These are phyloP conservation scores for Ascocoryne sarcoides DNA, from an alignment of 2,329 filamentous ascomycete genomes.

Conservation along the genomic window DNA sequence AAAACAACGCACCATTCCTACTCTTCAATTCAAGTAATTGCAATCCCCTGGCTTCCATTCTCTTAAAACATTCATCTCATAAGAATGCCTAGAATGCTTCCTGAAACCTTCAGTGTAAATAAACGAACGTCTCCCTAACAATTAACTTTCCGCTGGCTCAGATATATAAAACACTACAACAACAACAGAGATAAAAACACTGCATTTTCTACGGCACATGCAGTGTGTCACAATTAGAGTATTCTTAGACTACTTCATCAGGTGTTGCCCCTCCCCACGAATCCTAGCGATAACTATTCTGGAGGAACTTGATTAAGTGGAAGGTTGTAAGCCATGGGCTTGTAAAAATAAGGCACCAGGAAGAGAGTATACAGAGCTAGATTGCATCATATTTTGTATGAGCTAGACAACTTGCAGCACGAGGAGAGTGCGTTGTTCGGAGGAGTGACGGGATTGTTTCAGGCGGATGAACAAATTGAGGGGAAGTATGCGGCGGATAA, in stretches of 20 bases:
- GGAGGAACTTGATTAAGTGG: background rate
- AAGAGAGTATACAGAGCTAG: background rate
- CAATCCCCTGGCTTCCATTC: background rate
- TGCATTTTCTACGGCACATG: background rate
- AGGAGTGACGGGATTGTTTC: background rate
- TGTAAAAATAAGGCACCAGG: background rate
- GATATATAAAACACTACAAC: slow-evolving; percentile 67
- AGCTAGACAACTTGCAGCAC: background rate
- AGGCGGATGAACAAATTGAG: background rate
- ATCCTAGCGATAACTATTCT: background rate
- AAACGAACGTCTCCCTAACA: slow-evolving; percentile 69
- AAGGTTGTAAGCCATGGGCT: background rate
- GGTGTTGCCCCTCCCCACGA: background rate
- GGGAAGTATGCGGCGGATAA: background rate
- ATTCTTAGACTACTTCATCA: slow-evolving; percentile 68
- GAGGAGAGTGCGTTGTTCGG: background rate
- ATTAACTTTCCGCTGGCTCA: slow-evolving; percentile 62
- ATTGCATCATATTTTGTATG: background rate
- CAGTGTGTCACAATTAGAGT: slow-evolving; percentile 75
- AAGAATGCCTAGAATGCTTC: slow-evolving; percentile 23
- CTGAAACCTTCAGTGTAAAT: slow-evolving; percentile 54
- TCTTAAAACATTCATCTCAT: no score
- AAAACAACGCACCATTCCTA: slow-evolving; percentile 20
- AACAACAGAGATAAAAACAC: slow-evolving; percentile 41
- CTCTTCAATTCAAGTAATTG: slow-evolving; percentile 8